A percentile compares a stretch with the other conserved stretches of the same genome.
phyloP scores from a whole-genome alignment of 2,329 filamentous ascomycete genomes.

The Zasmidium cellare region DNA sequence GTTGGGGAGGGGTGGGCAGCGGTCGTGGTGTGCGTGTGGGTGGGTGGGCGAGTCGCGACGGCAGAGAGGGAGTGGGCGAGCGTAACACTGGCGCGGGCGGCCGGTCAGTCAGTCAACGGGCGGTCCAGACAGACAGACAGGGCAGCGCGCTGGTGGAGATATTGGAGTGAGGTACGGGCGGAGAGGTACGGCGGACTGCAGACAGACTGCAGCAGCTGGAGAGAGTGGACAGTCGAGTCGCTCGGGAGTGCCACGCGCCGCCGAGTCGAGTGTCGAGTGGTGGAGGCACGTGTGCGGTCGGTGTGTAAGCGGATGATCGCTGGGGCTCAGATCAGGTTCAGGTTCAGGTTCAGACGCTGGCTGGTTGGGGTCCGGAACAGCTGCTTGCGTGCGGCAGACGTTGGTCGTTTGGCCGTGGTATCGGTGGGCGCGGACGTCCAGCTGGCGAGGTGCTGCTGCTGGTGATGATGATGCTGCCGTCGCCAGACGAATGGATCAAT shows the following conservation, averaged over 20 bases:
- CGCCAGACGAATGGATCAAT: no score
- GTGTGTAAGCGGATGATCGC: neutral
- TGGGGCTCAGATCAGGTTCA: no score
- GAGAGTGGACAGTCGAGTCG: neutral
- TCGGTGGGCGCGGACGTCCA: no score
- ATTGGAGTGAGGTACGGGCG: no score
- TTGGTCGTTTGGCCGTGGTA: no score
- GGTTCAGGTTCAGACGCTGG: no score
- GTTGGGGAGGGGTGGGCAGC: constrained; percentile 6
- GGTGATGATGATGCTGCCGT: no score
- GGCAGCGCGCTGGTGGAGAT: neutral
- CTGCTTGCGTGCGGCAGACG: no score
- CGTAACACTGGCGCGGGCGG: neutral
- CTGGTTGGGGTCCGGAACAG: neutral
- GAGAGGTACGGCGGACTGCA: neutral
- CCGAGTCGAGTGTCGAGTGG: constrained; percentile 1
- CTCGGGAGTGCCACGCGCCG: constrained; percentile 14
- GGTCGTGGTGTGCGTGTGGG: neutral
- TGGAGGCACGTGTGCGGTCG: constrained; percentile 9
- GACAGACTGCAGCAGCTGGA: neutral
- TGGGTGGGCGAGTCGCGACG: neutral
- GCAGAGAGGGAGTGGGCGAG: neutral
- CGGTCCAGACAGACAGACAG: constrained; percentile 1
- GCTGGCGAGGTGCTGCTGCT: no score
- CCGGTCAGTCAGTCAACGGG: no score